A percentile compares a stretch with the other conserved stretches of the same genome.
These are phyloP conservation scores for Asclepias syriaca DNA, from an alignment of 257 asterid species.

Conservation along the genomic window DNA sequence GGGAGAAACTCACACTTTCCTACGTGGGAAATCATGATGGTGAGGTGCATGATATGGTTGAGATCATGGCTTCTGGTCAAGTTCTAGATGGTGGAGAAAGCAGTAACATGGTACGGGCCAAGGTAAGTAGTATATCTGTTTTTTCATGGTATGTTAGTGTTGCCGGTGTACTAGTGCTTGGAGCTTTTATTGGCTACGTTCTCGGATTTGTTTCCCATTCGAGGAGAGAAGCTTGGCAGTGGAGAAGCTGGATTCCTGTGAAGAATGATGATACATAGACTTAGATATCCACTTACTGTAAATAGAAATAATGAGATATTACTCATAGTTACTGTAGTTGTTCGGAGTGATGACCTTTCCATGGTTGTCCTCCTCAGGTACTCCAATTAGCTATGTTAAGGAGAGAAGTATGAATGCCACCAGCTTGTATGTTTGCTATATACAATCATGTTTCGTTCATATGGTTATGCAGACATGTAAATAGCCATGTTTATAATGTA, in stretches of 20 bases:
- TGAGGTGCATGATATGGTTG: conserved; percentile 75
- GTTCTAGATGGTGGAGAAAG: conserved; percentile 38
- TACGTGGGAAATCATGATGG: conserved; percentile 91
- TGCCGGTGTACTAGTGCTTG: conserved; percentile 52
- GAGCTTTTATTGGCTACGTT: conserved; percentile 68
- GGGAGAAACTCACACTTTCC: conserved; percentile 58
- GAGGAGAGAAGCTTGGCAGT: conserved; percentile 23
- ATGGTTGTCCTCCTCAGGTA: not conserved
- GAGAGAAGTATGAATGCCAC: not conserved
- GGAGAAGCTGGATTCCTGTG: conserved; percentile 56
- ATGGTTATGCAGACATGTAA: not conserved
- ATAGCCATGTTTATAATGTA: conserved; percentile 1
- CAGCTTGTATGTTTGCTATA: not conserved
- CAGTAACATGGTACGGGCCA: conserved; percentile 4
- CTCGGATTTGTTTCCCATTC: conserved; percentile 52
- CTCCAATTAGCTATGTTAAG: not conserved
- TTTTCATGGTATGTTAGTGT: conserved; percentile 53
- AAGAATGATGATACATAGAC: conserved; percentile 43
- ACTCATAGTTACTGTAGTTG: conserved; percentile 7
- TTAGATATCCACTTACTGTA: not conserved
- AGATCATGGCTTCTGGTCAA: conserved; percentile 74
- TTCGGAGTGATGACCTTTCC: not conserved
- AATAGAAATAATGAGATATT: conserved; percentile 3
- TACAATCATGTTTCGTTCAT: not conserved
- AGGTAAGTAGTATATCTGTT: conserved; percentile 15